A percentile compares a stretch with the other conserved stretches of the same genome.
Evolutionary conservation across 106 monocot species (phyloP).

Genomic region (Platanthera zijinensis): DNA sequence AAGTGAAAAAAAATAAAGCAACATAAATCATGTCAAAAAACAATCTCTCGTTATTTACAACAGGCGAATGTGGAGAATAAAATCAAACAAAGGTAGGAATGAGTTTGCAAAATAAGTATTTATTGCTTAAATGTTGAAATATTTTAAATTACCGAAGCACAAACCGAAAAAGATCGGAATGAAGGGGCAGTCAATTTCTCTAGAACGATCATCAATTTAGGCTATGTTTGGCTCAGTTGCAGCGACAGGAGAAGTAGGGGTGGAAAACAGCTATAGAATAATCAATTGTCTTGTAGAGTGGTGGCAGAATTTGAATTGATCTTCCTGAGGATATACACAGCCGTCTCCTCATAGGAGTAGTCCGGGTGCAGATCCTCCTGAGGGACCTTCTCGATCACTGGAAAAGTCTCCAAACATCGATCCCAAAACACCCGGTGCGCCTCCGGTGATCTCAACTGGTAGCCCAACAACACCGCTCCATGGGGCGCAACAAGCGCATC

Average conservation of each 20-base stretch:
- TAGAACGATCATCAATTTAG: not conserved
- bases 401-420: conserved; percentile 29
- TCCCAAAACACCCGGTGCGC: conserved; percentile 82
- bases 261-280: too few relatives aligned
- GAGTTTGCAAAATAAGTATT: not conserved
- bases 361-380: conserved; percentile 78
- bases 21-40: not conserved
- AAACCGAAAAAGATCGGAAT: not conserved
- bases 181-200: not conserved
- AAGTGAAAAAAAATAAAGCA: not conserved
- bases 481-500: conserved; percentile 43
- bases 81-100: not conserved
- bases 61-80: not conserved
- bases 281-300: too few relatives aligned
- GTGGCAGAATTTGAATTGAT: not conserved
- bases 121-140: not conserved
- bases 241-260: too few relatives aligned
- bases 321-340: conserved; percentile 75
- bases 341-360: conserved; percentile 80
- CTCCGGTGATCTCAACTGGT: conserved; percentile 83
- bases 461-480: conserved; percentile 78
- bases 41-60: not conserved
- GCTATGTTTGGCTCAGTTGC: too few relatives aligned
- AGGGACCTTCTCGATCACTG: conserved; percentile 61
- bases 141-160: not conserved